Base-by-base conservation (phyloP, 2,329 filamentous ascomycete genomes). In the Diaporthe ilicicola region DNA sequence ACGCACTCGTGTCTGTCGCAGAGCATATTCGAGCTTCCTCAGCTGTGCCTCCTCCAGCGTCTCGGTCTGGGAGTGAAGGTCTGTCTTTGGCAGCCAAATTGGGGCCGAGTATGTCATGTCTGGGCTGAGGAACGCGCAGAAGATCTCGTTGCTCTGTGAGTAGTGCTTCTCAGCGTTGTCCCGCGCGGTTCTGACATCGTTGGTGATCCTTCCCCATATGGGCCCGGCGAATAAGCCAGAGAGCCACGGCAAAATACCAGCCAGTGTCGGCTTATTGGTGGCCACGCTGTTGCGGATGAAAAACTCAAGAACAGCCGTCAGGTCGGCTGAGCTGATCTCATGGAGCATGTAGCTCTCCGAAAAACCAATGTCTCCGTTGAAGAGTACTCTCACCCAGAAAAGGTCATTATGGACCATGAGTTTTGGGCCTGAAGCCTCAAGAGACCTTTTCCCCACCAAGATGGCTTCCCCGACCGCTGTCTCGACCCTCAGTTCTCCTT, bases 71-170 rank as follows among this genome's bases (percentile, higher is more conserved):
- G 69, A 56, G 15, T 44, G 34, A 17, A 66, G 61, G 39, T 73
- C 54, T 8, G 66, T 67, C 10, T 34, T 24, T 19, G 66, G 66
- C 59, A 73, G 66, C 72, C 72, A 73, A 7, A 72, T 68, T 13
- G 72, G 72, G 9, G 72, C 72, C 2, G 72, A 73, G 22, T 73
- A 73, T 7, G 72, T 73, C 69, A 73, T 67, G 66, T 73, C 72
- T 2, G 69, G 70, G 61, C 72, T 73, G 46, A 73, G 72, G 8
- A 73, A 70, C 1, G 66, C 55, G 19, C 44, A 50, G 48, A 73
- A 72, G 53, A 73, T 67, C 29, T 73, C 66, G 39, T 72, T 72
- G 72, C 72, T 67, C 44, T 53, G 59, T 1, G 72, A 72, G 48
- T 72, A 73, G 24, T 73, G 72, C 8, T 34, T 27, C 15, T 48